Evolutionary conservation across 495 filamentous ascomycete genomes (phyloP), one percentile per base, ranked within the genome.

Genomic region (Hypoxylon subgilvum): DNA sequence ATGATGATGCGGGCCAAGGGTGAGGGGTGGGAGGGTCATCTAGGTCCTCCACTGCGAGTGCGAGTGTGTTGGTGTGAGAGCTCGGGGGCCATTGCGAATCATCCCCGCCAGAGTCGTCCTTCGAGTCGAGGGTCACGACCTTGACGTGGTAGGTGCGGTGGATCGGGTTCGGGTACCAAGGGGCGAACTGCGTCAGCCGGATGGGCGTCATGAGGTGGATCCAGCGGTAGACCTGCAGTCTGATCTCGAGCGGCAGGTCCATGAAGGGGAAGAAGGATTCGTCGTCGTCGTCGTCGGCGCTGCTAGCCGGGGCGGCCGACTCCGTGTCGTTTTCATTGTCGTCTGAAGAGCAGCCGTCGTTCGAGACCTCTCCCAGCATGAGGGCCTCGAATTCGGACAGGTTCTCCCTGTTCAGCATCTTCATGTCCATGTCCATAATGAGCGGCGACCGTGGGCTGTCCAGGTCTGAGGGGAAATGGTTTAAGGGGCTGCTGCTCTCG

Each of bases 171-270:
- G 69, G 72, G 53, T 53, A 62, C 63, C 63, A 66, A n/a, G 63
- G 57, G 36, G 58, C 52, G 31, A 58, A 58, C 19, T 63, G 57
- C 0, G 57, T 62, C n/a, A 57, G 19, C 32, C 30, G 25, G 30
- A 66, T 54, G 2, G 63, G 63, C 14, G 42, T 62, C 57, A 62
- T 66, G 9, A 66, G 52, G 51, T 71, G 65, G 2, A 71, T 28
- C 61, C 59, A 69, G 49, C 39, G 40, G 56, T 74, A 76, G 42
- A 76, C 69, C 41, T 68, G 61, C 16, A 68, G 55, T 18, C 73
- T 63, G 34, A 72, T 67, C 44, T 74, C 72, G 23, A 66, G 44
- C 4, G 73, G 72, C 2, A 74, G 45, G 9, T 67, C 61, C 36
- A 73, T 57, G 48, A 73, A 64, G 21, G 47, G 50, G 35, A 61